Evolutionary conservation across 73 alveolate genomes (phyloP).

Genomic region (Blepharisma stoltei): DNA sequence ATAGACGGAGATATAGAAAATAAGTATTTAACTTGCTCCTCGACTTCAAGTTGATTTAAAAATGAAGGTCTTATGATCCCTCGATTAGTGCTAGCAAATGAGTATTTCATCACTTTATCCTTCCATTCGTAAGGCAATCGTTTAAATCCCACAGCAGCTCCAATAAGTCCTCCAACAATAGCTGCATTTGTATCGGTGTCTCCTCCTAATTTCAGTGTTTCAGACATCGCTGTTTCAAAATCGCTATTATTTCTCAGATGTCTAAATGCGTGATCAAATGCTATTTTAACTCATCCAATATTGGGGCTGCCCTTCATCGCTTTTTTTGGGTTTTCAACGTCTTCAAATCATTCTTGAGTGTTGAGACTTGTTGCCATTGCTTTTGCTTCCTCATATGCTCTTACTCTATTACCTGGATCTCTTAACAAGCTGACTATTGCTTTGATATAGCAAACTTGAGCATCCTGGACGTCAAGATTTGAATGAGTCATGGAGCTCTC

Average conservation of each 20-base stretch:
- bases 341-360: background rate
- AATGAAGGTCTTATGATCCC: background rate
- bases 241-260: constrained; percentile 22
- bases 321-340: constrained; percentile 8
- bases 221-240: constrained; percentile 43
- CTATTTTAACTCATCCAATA: constrained; percentile 46
- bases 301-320: background rate
- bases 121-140: constrained; percentile 34
- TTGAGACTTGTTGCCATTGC: background rate
- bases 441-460: constrained; percentile 26
- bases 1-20: background rate
- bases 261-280: constrained; percentile 30
- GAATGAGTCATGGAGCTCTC: constrained; percentile 48
- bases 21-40: background rate
- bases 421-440: constrained; percentile 30
- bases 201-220: constrained; percentile 58
- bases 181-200: constrained; percentile 89
- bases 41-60: background rate
- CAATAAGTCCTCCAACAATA: constrained; percentile 75
- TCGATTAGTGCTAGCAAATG: background rate
- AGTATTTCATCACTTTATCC: background rate
- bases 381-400: constrained; percentile 17
- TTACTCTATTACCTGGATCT: constrained; percentile 16
- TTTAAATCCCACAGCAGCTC: constrained; percentile 67
- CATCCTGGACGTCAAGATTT: constrained; percentile 24